These are phyloP conservation scores for Neurospora sublineolata DNA, from an alignment of 495 filamentous ascomycete genomes.

Conservation along the genomic window DNA sequence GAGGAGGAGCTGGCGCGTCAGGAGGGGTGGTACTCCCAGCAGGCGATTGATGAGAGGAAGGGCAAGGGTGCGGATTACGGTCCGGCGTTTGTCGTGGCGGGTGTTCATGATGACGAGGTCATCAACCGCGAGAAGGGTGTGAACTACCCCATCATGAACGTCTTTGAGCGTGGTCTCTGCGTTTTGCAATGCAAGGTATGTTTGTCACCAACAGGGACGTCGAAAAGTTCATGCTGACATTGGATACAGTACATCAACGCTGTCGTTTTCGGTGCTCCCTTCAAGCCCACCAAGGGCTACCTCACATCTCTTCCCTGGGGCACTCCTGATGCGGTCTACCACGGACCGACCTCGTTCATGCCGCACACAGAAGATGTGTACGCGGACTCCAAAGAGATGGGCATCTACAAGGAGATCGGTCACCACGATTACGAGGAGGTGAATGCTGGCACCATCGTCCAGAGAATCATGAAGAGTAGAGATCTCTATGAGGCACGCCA, in stretches of 20 bases:
- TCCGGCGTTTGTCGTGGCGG: conserved; percentile 76
- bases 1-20: conserved; percentile 56
- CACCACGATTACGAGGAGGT: conserved; percentile 71
- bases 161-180: conserved; percentile 90
- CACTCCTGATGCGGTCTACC: conserved; percentile 73
- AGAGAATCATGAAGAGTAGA: conserved; percentile 72
- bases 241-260: conserved; percentile 64
- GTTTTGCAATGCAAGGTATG: conserved; percentile 85
- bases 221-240: conserved; percentile 1
- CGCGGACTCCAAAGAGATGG: conserved; percentile 59
- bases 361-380: conserved; percentile 82
- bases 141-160: conserved; percentile 99
- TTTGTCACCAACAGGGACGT: not conserved
- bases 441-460: conserved; percentile 86
- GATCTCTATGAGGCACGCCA: conserved; percentile 84
- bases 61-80: conserved; percentile 60
- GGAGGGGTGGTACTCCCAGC: conserved; percentile 62
- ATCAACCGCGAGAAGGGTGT: conserved; percentile 93
- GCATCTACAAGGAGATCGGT: conserved; percentile 63
- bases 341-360: conserved; percentile 89
- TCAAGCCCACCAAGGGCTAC: conserved; percentile 65
- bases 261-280: conserved; percentile 80
- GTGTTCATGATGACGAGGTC: conserved; percentile 85
- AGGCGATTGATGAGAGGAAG: conserved; percentile 47
- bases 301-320: conserved; percentile 65